Evolutionary conservation across 1,284 basidiomycete species (phyloP), one percentile per base, ranked within the genome.

Genomic region (Coniferiporia sulphurascens): DNA sequence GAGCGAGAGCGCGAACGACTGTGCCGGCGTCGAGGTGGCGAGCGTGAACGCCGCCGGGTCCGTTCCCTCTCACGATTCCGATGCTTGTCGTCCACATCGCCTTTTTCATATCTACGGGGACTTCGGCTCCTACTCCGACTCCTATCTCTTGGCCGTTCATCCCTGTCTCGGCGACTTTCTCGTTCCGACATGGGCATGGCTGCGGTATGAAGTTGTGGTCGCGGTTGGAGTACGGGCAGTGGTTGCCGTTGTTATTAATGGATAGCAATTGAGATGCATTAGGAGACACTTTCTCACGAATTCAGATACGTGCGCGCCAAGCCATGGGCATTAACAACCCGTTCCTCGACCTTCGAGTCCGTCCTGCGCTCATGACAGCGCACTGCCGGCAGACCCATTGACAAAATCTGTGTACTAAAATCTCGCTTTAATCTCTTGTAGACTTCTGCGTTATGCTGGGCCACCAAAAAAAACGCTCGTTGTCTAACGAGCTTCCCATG

Each of bases 1-100:
- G 67, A 68, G n/a, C 64, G 66, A 10, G 73, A 74, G 8, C 61
- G 65, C 8, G 71, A 70, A 55, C 56, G 52, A 13, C 57, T 52
- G 12, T 67, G 62, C 15, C 52, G 52, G 15, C 32, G 27, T 41
- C 52, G n/a, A n/a, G 58, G 44, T 21, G 52, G 51, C 27, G 60
- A 61, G 21, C 45, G 60, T 2, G 56, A 61, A 45, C 36, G 48
- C n/a, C 36, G 48, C 51, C 46, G 51, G 22, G 19, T 19, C 19
- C 54, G 58, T 22, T 27, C 10, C 32, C 51, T 43, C 21, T 27
- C 48, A 19, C 38, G 52, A 19, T 43, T 17, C 12, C 35, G 35
- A 12, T 22, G 48, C 43, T 36, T 32, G 35, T 54, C 60, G 34
- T 46, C 55, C 22, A 27, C 27, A 13, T 32, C 41, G 10, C 36